Conservation (phyloP, 805 yeast species). For the Starmerella vaccinii region DNA sequence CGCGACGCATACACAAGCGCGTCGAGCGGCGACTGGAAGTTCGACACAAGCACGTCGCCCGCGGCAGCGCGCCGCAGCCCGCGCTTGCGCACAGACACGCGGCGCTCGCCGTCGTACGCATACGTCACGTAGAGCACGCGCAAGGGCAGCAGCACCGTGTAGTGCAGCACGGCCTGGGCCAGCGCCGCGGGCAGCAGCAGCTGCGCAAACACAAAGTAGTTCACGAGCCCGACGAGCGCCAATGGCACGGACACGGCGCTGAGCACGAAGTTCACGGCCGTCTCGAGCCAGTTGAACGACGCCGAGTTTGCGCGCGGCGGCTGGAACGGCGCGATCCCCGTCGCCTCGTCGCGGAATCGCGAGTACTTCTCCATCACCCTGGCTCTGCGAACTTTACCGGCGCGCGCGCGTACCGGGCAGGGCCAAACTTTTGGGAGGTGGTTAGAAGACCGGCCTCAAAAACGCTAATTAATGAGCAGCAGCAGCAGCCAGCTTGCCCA, state of each 20-base stretch:
- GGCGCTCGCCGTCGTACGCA: conserved; percentile 42
- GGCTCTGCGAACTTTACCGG: neutral
- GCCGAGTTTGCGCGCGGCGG: conserved; percentile 33
- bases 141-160: conserved; percentile 14
- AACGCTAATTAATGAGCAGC: too few species aligned
- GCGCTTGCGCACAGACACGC: conserved; percentile 33
- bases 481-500: too few species aligned
- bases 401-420: too few species aligned
- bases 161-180: conserved; percentile 10
- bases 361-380: conserved; percentile 70
- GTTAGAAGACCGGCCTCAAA: too few species aligned
- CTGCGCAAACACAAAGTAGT: conserved; percentile 10
- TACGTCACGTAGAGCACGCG: conserved; percentile 24
- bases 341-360: conserved; percentile 75
- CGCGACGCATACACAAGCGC: conserved; percentile 32
- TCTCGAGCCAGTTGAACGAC: neutral
- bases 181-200: conserved; percentile 13
- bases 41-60: conserved; percentile 46
- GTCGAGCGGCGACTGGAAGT: conserved; percentile 53
- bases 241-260: conserved; percentile 77
- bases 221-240: conserved; percentile 56
- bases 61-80: conserved; percentile 19
- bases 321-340: conserved; percentile 82
- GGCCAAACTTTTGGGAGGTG: too few species aligned
- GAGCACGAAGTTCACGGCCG: conserved; percentile 42